Percentiles rank a stretch among this genome's conserved stretches.
These are phyloP conservation scores for Mycena sp. DNA, from an alignment of 1,284 basidiomycete species.

Conservation along the genomic window DNA sequence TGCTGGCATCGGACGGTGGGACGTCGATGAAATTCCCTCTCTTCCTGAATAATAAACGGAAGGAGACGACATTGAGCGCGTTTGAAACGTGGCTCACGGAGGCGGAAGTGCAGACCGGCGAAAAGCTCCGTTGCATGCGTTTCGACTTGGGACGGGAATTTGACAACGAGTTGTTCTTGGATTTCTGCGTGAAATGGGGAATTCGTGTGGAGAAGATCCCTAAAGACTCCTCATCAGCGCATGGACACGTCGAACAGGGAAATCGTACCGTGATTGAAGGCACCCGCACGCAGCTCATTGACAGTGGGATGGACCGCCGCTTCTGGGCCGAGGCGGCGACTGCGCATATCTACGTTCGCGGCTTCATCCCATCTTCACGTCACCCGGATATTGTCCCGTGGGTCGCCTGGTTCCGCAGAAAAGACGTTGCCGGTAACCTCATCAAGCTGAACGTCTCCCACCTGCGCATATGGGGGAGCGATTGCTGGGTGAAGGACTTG, in stretches of 20 bases:
- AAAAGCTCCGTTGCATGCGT: constrained; percentile 14
- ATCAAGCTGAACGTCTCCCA: constrained; percentile 24
- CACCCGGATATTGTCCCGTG: neutral
- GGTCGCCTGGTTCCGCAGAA: neutral
- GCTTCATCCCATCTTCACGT: constrained; percentile 20
- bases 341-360: constrained; percentile 3
- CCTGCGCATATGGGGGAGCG: constrained; percentile 23
- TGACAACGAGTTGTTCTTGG: constrained; percentile 12
- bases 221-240: constrained; percentile 14
- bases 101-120: constrained; percentile 29
- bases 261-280: constrained; percentile 10
- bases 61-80: constrained; percentile 18
- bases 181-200: constrained; percentile 5
- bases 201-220: constrained; percentile 26
- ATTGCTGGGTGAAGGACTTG: constrained; percentile 17
- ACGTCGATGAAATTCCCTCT: constrained; percentile 7
- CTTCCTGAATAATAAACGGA: constrained; percentile 28
- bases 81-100: constrained; percentile 24
- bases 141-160: constrained; percentile 26
- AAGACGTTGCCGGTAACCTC: neutral
- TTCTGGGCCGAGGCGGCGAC: constrained; percentile 10
- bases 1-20: constrained; percentile 27
- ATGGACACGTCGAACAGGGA: constrained; percentile 1
- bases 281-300: neutral
- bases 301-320: neutral